phyloP scores from a whole-genome alignment of 352 stramenopile species.

The Phytophthora macrochlamydospora region DNA sequence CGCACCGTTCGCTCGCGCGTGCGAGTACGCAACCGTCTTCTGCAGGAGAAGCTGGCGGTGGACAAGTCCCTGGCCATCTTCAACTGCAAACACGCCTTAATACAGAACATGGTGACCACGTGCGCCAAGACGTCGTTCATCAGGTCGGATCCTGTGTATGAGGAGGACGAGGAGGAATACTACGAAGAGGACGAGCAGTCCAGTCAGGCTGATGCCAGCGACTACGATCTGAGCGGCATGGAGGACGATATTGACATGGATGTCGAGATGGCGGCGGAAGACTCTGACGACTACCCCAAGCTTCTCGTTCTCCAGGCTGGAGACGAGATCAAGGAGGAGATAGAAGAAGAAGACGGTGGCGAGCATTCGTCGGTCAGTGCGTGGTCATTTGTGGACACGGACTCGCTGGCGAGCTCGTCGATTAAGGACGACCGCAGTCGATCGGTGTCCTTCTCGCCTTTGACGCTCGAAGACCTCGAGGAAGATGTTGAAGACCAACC shows the following conservation, averaged over 20 bases:
- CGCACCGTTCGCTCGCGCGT: slow-evolving; percentile 46
- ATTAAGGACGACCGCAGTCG: slow-evolving; percentile 25
- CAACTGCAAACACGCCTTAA: slow-evolving; percentile 59
- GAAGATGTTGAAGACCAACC: slow-evolving; percentile 22
- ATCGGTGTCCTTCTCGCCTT: slow-evolving; percentile 36
- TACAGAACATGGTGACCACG: slow-evolving; percentile 55
- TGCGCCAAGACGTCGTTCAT: slow-evolving; percentile 43
- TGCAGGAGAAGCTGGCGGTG: slow-evolving; percentile 35
- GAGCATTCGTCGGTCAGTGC: slow-evolving; percentile 27
- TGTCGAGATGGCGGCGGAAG: slow-evolving; percentile 19
- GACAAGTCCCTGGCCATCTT: slow-evolving; percentile 55
- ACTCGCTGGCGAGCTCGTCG: slow-evolving; percentile 30
- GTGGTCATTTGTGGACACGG: slow-evolving; percentile 36
- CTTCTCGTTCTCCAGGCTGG: slow-evolving; percentile 14
- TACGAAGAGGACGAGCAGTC: slow-evolving; percentile 30
- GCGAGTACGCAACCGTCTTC: slow-evolving; percentile 37
- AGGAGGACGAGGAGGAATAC: slow-evolving; percentile 41
- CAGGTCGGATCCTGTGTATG: slow-evolving; percentile 8
- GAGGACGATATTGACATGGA: slow-evolving; percentile 32
- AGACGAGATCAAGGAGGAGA: slow-evolving; percentile 16
- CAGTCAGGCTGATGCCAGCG: slow-evolving; percentile 44
- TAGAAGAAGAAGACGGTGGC: neutral
- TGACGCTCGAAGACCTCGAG: slow-evolving; percentile 14
- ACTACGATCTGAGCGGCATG: slow-evolving; percentile 40
- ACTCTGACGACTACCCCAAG: slow-evolving; percentile 16